Evolutionary conservation across 2,329 filamentous ascomycete genomes (phyloP).

Genomic region (Colletotrichum abscissum): DNA sequence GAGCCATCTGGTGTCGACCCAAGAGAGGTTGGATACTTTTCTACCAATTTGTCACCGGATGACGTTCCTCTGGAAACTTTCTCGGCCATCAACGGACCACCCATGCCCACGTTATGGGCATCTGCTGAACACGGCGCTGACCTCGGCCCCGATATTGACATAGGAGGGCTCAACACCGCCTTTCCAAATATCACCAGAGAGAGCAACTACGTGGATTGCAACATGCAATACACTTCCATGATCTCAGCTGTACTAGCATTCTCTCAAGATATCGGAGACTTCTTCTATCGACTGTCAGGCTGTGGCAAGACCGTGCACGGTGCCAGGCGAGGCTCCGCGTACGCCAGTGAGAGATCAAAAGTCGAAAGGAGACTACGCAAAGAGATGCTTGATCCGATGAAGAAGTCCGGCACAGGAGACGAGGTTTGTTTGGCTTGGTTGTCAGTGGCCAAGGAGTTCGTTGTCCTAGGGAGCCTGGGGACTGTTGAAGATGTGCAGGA

Average conservation of each 20-base stretch:
- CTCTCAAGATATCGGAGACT: neutral
- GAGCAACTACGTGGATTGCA: neutral
- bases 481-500: constrained; percentile 11
- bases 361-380: neutral
- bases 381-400: neutral
- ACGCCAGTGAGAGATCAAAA: neutral
- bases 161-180: neutral
- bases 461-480: constrained; percentile 34
- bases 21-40: too few relatives aligned
- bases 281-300: neutral
- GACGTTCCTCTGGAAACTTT: too few relatives aligned
- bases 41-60: rapidly evolving
- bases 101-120: too few relatives aligned
- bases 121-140: too few relatives aligned
- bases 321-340: neutral
- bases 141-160: too few relatives aligned
- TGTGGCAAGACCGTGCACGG: neutral
- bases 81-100: too few relatives aligned
- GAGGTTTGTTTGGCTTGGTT: neutral
- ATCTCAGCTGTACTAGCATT: neutral
- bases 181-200: neutral
- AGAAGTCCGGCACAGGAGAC: neutral
- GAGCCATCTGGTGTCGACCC: too few relatives aligned
- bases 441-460: constrained; percentile 20
- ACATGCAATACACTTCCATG: neutral